Conservation (phyloP, 176 grass and related monocot genomes). For the Aegilops tauschii region DNA sequence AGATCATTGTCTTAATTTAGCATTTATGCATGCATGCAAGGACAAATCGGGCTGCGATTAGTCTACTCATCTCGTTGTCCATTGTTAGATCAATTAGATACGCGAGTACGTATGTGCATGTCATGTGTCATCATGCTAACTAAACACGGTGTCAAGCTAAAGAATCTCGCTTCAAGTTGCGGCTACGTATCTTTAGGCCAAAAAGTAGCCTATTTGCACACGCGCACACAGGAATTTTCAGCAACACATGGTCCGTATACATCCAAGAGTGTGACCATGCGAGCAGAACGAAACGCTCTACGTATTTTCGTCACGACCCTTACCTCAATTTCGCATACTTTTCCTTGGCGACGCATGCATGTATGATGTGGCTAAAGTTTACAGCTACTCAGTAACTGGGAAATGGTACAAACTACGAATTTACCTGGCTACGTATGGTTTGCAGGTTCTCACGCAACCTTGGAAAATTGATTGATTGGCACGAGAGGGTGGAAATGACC, state of each 20-base stretch:
- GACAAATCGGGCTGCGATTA: constrained; percentile 1
- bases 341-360: not conserved
- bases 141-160: not conserved
- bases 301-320: not conserved
- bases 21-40: constrained; percentile 10
- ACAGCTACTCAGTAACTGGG: not conserved
- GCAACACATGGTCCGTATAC: not conserved
- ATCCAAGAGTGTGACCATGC: not conserved
- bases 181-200: not conserved
- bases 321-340: not conserved
- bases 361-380: not conserved
- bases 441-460: not conserved
- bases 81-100: not conserved
- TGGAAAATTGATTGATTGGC: not conserved
- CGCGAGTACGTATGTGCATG: not conserved
- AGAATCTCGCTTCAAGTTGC: not conserved
- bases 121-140: not conserved
- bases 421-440: not conserved
- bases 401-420: not conserved
- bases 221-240: not conserved
- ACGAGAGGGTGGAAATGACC: too few species aligned
- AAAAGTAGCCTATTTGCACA: not conserved
- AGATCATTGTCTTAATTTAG: not conserved
- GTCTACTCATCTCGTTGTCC: not conserved
- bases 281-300: not conserved